Percentiles rank a stretch among this genome's conserved stretches.
Conservation (phyloP, 83 land plant species). For the Picea abies region DNA sequence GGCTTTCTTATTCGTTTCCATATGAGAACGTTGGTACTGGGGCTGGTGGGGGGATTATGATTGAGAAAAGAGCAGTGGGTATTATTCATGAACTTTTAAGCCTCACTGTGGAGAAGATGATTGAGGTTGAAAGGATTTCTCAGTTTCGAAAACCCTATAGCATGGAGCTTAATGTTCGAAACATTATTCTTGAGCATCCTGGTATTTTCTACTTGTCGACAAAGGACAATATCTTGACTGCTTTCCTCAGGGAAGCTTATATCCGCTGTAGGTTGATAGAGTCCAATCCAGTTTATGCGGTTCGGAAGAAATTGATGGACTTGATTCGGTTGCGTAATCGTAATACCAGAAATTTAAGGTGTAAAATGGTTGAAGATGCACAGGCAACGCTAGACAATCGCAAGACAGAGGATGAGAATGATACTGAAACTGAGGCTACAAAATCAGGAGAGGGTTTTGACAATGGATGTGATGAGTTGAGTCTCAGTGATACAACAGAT, state of each 20-base stretch:
- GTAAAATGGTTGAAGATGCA: too few species aligned
- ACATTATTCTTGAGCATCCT: slow-evolving; percentile 60
- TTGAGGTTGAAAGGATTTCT: slow-evolving; percentile 44
- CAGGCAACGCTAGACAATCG: too few species aligned
- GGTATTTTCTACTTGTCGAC: slow-evolving; percentile 79
- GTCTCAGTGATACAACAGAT: too few species aligned
- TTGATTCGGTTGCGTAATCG: slow-evolving; percentile 45
- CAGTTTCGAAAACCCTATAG: slow-evolving; percentile 55
- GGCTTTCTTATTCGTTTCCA: slow-evolving; percentile 53
- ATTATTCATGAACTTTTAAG: slow-evolving; percentile 67
- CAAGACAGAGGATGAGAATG: too few species aligned
- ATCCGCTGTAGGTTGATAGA: slow-evolving; percentile 48
- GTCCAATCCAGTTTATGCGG: slow-evolving; percentile 41
- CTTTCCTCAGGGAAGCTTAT: slow-evolving; percentile 63
- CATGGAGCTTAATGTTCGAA: slow-evolving; percentile 52
- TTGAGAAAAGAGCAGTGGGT: slow-evolving; percentile 62
- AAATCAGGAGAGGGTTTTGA: too few species aligned
- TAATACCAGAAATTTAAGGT: slow-evolving; percentile 20
- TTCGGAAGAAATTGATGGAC: slow-evolving; percentile 57
- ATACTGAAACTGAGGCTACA: too few species aligned
- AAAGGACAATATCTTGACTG: slow-evolving; percentile 45
- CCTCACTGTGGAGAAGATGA: slow-evolving; percentile 65
- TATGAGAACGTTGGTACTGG: slow-evolving; percentile 40
- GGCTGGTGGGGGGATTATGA: slow-evolving; percentile 34
- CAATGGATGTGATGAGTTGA: too few species aligned